Percentiles rank a stretch among this genome's conserved stretches.
phyloP scores from a whole-genome alignment of 768 basidiomycete genomes.

The Lyophyllum decastes region DNA sequence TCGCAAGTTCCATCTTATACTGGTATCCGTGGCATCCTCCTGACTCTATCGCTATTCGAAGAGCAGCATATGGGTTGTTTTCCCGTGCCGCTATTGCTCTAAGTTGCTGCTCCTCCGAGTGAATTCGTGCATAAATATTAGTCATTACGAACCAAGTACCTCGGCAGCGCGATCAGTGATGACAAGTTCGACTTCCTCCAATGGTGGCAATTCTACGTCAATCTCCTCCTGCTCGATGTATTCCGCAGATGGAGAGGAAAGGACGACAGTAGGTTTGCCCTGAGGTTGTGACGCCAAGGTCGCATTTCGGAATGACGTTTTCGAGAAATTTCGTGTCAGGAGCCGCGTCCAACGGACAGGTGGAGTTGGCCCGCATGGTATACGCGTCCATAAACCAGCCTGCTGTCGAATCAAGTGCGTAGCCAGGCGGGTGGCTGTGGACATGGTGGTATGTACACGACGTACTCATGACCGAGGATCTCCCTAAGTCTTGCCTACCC shows the following conservation, averaged over 20 bases:
- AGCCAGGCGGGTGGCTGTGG: slow-evolving; percentile 12
- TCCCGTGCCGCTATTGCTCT: slow-evolving; percentile 66
- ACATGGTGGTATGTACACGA: slow-evolving; percentile 15
- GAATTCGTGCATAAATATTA: neutral
- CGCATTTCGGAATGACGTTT: slow-evolving; percentile 25
- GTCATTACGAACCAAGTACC: slow-evolving; percentile 38
- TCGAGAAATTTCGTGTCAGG: slow-evolving; percentile 19
- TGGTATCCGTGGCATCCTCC: slow-evolving; percentile 99
- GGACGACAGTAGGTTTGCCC: slow-evolving; percentile 47
- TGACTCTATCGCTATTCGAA: slow-evolving; percentile 85
- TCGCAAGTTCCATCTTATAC: slow-evolving; percentile 86
- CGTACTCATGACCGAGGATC: too few relatives aligned
- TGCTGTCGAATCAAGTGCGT: slow-evolving; percentile 11
- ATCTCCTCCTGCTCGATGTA: slow-evolving; percentile 64
- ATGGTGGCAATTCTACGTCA: slow-evolving; percentile 58
- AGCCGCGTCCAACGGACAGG: neutral
- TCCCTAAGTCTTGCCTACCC: neutral
- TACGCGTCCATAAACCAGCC: slow-evolving; percentile 2
- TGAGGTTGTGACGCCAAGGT: slow-evolving; percentile 44
- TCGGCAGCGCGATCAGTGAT: slow-evolving; percentile 79
- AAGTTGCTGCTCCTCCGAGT: slow-evolving; percentile 63
- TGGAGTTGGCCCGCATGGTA: neutral
- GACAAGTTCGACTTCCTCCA: slow-evolving; percentile 52
- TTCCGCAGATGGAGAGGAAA: slow-evolving; percentile 50
- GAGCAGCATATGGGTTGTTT: slow-evolving; percentile 60